Base-by-base conservation (phyloP, 768 basidiomycete species). In the Omphalotus guepiniiformis region DNA sequence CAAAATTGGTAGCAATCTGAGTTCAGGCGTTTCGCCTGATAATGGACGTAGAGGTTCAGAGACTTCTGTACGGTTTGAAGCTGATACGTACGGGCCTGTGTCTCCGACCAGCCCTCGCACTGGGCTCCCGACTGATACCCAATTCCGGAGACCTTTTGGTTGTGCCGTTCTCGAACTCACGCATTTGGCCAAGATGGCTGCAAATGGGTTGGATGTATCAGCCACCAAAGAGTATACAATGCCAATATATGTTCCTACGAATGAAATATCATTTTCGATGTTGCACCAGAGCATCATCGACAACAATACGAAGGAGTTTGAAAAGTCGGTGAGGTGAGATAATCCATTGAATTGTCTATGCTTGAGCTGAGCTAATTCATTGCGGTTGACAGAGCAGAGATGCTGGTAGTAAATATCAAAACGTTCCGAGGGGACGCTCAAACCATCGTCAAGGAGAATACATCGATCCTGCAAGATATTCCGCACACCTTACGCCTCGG, bases 221-320 rank as follows among this genome's bases (percentile, higher is more conserved):
- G 66, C 80, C 2, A 74, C 82, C 16, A 75, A 76, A 48, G 94
- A 97, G 62, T 76, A 89, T 58, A 77, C 79, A 0, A 91, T 97
- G 83, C 86, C 88, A 1, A 96, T 98, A 43, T 94, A 79, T 56
- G 75, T 84, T 1, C 88, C 95, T 0, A 74, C 75, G 4, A 87
- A 86, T 56, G 95, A 98, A 60, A 77, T 81, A 5, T 74, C 83
- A 21, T 96, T 96, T 61, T 91, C 93, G 2, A 95, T 87, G 73
- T 76, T 98, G 30, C 95, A 98, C 66, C 93, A 97, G 65, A 92
- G 93, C 59, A 89, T 98, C 60, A 90, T 98, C 55, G 81, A 79
- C 23, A 78, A 78, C 50, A 86, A 88, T 49, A 66, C 64, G 22
- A 85, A 80, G 61, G 90, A 94, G 57, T 92, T 80, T 53, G 88